Conservation (phyloP, 495 filamentous ascomycete species). For the Hypoxylon trugodes region DNA sequence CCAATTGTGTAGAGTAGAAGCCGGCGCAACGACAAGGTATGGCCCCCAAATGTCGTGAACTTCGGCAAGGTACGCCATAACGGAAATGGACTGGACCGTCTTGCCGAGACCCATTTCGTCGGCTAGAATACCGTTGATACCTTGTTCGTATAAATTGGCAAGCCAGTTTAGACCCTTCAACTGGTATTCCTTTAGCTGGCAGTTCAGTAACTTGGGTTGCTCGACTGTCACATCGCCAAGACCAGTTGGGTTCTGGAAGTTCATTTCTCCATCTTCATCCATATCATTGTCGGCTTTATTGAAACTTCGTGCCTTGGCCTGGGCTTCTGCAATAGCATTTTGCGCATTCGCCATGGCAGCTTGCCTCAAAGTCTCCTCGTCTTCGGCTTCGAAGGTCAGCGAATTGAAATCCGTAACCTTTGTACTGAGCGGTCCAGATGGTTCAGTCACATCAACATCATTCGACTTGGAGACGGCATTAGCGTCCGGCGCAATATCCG, state of each 20-base stretch:
- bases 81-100: slow-evolving; percentile 97
- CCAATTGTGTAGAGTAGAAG: slow-evolving; percentile 98
- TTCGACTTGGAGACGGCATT: slow-evolving; percentile 56
- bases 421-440: slow-evolving; percentile 61
- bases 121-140: slow-evolving; percentile 98
- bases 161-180: slow-evolving; percentile 99
- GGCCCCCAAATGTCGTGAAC: slow-evolving; percentile 98
- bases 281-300: slow-evolving; percentile 72
- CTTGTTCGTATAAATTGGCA: slow-evolving; percentile 98
- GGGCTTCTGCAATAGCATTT: slow-evolving; percentile 92
- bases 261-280: slow-evolving; percentile 93
- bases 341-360: slow-evolving; percentile 97
- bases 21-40: slow-evolving; percentile 95
- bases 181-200: slow-evolving; percentile 97
- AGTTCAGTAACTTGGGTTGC: slow-evolving; percentile 92
- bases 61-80: slow-evolving; percentile 98
- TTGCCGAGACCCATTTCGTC: slow-evolving; percentile 99
- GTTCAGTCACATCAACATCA: slow-evolving; percentile 65
- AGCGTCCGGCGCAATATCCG: slow-evolving; percentile 63
- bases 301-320: slow-evolving; percentile 91
- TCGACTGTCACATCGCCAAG: slow-evolving; percentile 92
- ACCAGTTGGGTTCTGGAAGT: slow-evolving; percentile 98
- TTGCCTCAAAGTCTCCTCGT: slow-evolving; percentile 80
- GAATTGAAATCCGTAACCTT: slow-evolving; percentile 94
- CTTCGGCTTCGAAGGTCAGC: slow-evolving; percentile 94